A percentile compares a stretch with the other conserved stretches of the same genome.
These are phyloP conservation scores for Kwoniella newhampshirensis DNA, from an alignment of 768 basidiomycete species.

Conservation along the genomic window DNA sequence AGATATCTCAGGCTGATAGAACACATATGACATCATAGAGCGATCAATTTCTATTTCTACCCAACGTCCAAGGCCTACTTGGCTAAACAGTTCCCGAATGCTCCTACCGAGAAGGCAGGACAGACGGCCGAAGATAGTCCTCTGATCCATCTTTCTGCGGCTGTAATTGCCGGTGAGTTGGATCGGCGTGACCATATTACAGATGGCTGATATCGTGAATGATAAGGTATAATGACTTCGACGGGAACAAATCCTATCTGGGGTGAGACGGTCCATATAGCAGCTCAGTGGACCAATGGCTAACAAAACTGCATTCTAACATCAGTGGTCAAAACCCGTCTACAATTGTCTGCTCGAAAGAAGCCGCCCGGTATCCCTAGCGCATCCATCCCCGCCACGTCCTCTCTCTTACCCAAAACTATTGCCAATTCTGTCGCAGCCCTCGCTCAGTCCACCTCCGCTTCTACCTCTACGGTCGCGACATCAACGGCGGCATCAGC, in stretches of 20 bases:
- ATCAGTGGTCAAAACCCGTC: slow-evolving; percentile 85
- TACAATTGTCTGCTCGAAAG: slow-evolving; percentile 65
- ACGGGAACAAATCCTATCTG: slow-evolving; percentile 96
- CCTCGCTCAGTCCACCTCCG: slow-evolving; percentile 11
- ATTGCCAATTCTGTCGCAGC: slow-evolving; percentile 40
- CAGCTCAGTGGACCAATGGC: neutral
- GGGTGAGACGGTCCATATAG: slow-evolving; percentile 51
- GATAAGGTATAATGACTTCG: slow-evolving; percentile 71
- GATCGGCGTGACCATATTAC: no score
- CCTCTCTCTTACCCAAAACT: slow-evolving; percentile 26
- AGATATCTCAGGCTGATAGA: neutral
- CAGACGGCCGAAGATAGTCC: slow-evolving; percentile 75
- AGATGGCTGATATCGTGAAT: neutral
- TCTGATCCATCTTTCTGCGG: slow-evolving; percentile 79
- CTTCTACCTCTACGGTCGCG: slow-evolving; percentile 7
- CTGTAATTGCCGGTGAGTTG: slow-evolving; percentile 65
- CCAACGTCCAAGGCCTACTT: slow-evolving; percentile 93
- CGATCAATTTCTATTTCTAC: slow-evolving; percentile 97
- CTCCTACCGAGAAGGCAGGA: slow-evolving; percentile 51
- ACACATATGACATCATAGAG: slow-evolving; percentile 56
- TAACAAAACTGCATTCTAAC: neutral
- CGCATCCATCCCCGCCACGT: slow-evolving; percentile 15
- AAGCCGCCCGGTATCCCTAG: slow-evolving; percentile 33
- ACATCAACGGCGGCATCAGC: slow-evolving; percentile 13
- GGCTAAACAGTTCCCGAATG: slow-evolving; percentile 65